Evolutionary conservation across 192 early-diverging fungal genomes (phyloP).

Genomic region (Podila epigama): DNA sequence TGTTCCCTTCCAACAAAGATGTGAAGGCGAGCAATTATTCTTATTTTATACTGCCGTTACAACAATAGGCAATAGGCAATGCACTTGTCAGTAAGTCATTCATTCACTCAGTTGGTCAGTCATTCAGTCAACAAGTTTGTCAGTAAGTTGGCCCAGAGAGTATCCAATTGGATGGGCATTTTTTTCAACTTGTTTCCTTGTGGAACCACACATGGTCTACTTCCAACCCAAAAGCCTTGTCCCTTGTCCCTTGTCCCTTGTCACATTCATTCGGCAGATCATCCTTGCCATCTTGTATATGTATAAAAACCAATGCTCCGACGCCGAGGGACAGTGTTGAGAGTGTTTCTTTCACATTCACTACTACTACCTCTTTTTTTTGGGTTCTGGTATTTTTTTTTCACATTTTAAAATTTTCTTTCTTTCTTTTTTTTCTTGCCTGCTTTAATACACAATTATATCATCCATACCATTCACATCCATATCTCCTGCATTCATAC

Average conservation of each 20-base stretch:
- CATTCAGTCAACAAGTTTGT: background rate
- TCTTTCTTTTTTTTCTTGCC: background rate
- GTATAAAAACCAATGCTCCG: conserved; percentile 19
- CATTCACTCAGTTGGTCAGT: background rate
- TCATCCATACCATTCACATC: background rate
- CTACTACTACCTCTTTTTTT: background rate
- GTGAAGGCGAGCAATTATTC: too few species aligned
- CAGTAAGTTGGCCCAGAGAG: too few species aligned
- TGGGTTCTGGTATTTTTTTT: background rate
- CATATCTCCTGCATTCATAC: background rate
- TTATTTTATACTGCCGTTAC: too few species aligned
- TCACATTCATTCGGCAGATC: background rate
- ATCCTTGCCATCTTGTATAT: too few species aligned
- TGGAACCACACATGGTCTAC: background rate
- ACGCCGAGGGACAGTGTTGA: background rate
- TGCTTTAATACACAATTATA: conserved; percentile 9
- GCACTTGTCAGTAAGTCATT: too few species aligned
- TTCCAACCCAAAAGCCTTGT: background rate
- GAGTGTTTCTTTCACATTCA: background rate
- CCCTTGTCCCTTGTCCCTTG: background rate
- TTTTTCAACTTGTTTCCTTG: background rate
- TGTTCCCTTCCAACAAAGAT: too few species aligned
- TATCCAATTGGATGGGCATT: too few species aligned
- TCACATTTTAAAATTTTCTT: background rate
- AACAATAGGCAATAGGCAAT: too few species aligned